Evolutionary conservation across 805 yeast genomes (phyloP), one percentile per base, ranked within the genome.

Genomic region (Saturnispora silvae): DNA sequence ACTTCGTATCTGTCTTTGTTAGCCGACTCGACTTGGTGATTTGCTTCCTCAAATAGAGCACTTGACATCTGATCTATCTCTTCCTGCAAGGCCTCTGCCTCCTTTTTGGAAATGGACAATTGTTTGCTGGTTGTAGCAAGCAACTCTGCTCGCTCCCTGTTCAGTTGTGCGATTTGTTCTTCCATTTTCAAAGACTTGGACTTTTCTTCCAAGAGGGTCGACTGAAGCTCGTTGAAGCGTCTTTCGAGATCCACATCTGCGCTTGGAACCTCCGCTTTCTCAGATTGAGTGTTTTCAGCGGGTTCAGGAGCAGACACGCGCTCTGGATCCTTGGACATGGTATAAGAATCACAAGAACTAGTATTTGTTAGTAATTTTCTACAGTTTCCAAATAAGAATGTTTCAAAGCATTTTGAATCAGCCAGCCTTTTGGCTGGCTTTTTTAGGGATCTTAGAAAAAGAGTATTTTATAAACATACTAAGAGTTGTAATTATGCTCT

Each of bases 21-120:
- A 0, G 94, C 95, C 43, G 77, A 73, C 34, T 80, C 74, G 5
- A 84, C 95, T 83, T 83, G 82, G 34, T 70, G 68, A 52, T 84
- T 84, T 11, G 95, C 95, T 52, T 85, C 92, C 44, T 74, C 80
- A 52, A 84, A 84, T 23, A 84, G 59, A 1, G 86, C 74, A 1
- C 78, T 83, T 1, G 86, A 73, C 33, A 84, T 59, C 28, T 83
- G 94, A 51, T 82, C 92, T 26, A 84, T 81, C 52, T 84, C 95
- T 23, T 67, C 72, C 43, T 78, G 72, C 35, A 84, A 58, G 40
- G 69, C 67, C 32, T 69, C 63, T 14, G 72, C 77, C 46, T 79
- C 82, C 9, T 59, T 61, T 9, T 15, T 25, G 4, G 40, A 36
- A 20, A 25, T 36, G 10, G 28, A 13, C 22, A 36, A 25, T 31